A percentile compares a stretch with the other conserved stretches of the same genome.
Conservation (phyloP, 1,139 yeast species). For the Diutina pseudorugosa region DNA sequence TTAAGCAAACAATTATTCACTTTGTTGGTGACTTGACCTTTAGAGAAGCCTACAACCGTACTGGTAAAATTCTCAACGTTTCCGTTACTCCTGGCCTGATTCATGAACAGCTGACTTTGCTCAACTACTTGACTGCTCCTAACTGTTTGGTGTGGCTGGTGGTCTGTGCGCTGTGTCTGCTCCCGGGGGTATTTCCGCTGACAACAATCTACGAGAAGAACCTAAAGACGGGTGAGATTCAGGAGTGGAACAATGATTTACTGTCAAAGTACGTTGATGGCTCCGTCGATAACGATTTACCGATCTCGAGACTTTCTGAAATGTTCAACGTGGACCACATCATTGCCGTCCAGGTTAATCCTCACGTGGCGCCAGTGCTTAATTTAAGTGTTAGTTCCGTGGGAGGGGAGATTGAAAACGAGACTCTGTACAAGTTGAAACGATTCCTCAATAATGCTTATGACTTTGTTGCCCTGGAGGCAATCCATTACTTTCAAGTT, state of each 20-base stretch:
- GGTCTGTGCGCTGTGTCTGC: conserved; percentile 91
- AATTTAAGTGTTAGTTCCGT: conserved; percentile 54
- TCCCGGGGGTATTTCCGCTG: conserved; percentile 85
- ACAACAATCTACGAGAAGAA: conserved; percentile 78
- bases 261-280: conserved; percentile 87
- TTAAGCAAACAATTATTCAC: conserved; percentile 60
- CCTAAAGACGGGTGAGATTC: conserved; percentile 51
- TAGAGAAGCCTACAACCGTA: conserved; percentile 46
- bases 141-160: conserved; percentile 63
- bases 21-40: conserved; percentile 84
- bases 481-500: conserved; percentile 65
- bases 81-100: conserved; percentile 48
- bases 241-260: conserved; percentile 73
- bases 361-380: conserved; percentile 28
- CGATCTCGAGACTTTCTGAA: conserved; percentile 79
- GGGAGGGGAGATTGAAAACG: conserved; percentile 61
- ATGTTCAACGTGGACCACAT: conserved; percentile 12
- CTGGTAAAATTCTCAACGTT: conserved; percentile 45
- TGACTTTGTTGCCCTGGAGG: conserved; percentile 54
- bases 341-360: conserved; percentile 11
- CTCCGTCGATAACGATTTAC: conserved; percentile 88
- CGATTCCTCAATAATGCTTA: conserved; percentile 43
- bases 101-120: conserved; percentile 44
- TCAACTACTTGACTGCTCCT: conserved; percentile 37
- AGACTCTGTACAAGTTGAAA: conserved; percentile 42